Evolutionary conservation across 768 basidiomycete genomes (phyloP).

Genomic region (Kwoniella newhampshirensis): DNA sequence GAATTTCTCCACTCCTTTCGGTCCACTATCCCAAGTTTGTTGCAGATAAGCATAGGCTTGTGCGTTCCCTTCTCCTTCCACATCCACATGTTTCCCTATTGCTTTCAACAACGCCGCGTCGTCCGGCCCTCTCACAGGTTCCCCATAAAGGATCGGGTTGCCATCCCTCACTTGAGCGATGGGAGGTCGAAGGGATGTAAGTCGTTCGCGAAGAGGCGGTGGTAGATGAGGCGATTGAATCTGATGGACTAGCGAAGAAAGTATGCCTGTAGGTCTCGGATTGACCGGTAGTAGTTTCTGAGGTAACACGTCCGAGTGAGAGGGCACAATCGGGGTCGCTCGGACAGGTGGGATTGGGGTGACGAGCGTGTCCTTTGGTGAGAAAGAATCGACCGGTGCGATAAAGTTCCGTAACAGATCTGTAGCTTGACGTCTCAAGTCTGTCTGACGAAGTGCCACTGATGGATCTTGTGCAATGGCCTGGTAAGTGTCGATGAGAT

Average conservation of each 20-base stretch:
- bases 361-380: slow-evolving; percentile 28
- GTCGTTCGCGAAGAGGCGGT: slow-evolving; percentile 28
- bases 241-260: slow-evolving; percentile 29
- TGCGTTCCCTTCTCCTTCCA: slow-evolving; percentile 5
- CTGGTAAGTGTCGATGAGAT: slow-evolving; percentile 30
- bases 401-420: slow-evolving; percentile 29
- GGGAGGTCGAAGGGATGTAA: slow-evolving; percentile 39
- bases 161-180: slow-evolving; percentile 23
- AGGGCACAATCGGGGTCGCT: slow-evolving; percentile 26
- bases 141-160: slow-evolving; percentile 36
- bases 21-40: slow-evolving; percentile 39
- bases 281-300: slow-evolving; percentile 24
- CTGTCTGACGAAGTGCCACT: slow-evolving; percentile 27
- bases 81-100: slow-evolving; percentile 26
- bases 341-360: slow-evolving; percentile 18
- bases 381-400: slow-evolving; percentile 26
- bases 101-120: slow-evolving; percentile 28
- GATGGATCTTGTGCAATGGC: slow-evolving; percentile 35
- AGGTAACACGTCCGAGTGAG: slow-evolving; percentile 21
- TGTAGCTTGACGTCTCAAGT: slow-evolving; percentile 26
- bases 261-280: slow-evolving; percentile 19
- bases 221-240: slow-evolving; percentile 41
- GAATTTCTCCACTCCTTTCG: slow-evolving; percentile 35
- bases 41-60: slow-evolving; percentile 22
- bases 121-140: slow-evolving; percentile 35